Conservation (phyloP, 768 basidiomycete species). For the Pleurotus salmoneostramineus region DNA sequence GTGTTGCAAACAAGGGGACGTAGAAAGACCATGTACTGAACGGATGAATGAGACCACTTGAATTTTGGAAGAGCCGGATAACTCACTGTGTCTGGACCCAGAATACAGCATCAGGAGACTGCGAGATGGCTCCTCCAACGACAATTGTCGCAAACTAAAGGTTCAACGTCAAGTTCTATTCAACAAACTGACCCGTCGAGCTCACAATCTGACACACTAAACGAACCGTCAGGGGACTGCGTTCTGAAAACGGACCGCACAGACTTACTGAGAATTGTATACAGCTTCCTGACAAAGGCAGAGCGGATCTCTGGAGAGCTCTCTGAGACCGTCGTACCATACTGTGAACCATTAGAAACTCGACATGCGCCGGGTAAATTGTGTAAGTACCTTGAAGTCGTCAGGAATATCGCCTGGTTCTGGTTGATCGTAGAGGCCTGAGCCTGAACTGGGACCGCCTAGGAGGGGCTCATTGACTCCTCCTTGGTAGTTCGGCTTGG, state of each 20-base stretch:
- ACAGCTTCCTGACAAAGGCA: conserved; percentile 90
- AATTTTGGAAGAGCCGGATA: not conserved
- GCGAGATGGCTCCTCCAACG: conserved; percentile 69
- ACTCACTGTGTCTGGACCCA: conserved; percentile 76
- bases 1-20: conserved; percentile 71
- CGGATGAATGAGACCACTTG: conserved; percentile 1
- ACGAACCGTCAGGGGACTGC: conserved; percentile 3
- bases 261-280: conserved; percentile 79
- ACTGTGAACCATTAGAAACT: conserved; percentile 35
- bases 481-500: conserved; percentile 27
- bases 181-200: too few species aligned
- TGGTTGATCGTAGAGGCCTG: conserved; percentile 71
- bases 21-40: conserved; percentile 76
- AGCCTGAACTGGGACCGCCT: conserved; percentile 30
- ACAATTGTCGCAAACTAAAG: conserved; percentile 67
- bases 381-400: conserved; percentile 74
- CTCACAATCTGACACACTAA: conserved; percentile 73
- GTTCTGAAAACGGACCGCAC: not conserved
- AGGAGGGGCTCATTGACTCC: conserved; percentile 54
- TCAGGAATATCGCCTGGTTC: conserved; percentile 75
- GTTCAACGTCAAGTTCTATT: not conserved
- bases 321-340: conserved; percentile 77
- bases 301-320: conserved; percentile 74
- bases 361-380: not conserved
- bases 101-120: conserved; percentile 50